Evolutionary conservation across 371 early-diverging fungal species (phyloP).

Genomic region (Mucor racemosus): DNA sequence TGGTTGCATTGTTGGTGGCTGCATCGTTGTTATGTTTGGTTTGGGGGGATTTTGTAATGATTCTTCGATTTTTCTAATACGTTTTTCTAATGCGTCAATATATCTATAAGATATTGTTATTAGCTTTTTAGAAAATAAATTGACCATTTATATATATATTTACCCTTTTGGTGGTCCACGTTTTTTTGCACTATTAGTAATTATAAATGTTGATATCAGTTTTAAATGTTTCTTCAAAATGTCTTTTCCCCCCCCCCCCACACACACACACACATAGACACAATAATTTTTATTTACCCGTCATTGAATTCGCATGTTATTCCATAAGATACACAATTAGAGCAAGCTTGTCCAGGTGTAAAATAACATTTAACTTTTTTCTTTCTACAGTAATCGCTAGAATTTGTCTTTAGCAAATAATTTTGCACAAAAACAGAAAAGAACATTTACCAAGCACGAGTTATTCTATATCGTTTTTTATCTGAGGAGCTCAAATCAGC

Average conservation of each 20-base stretch:
- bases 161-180: slow-evolving; percentile 69
- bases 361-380: slow-evolving; percentile 42
- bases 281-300: slow-evolving; percentile 17
- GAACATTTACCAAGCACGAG: slow-evolving; percentile 46
- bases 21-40: not conserved
- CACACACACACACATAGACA: too few relatives aligned
- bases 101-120: slow-evolving; percentile 24
- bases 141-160: not conserved
- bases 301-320: slow-evolving; percentile 37
- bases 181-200: slow-evolving; percentile 37
- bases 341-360: slow-evolving; percentile 29
- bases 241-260: not conserved
- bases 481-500: slow-evolving; percentile 18
- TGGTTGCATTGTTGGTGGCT: slow-evolving; percentile 1
- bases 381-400: slow-evolving; percentile 40
- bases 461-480: slow-evolving; percentile 42
- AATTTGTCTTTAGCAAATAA: not conserved
- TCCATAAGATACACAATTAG: slow-evolving; percentile 32
- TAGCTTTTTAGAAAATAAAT: not conserved
- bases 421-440: not conserved
- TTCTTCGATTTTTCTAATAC: slow-evolving; percentile 39
- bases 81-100: slow-evolving; percentile 46
- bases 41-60: slow-evolving; percentile 14
- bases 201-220: not conserved
- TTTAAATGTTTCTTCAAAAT: not conserved